Percentiles rank a stretch among this genome's conserved stretches.
phyloP scores from a whole-genome alignment of 192 early-diverging fungal species.

The Mortierella alpina region DNA sequence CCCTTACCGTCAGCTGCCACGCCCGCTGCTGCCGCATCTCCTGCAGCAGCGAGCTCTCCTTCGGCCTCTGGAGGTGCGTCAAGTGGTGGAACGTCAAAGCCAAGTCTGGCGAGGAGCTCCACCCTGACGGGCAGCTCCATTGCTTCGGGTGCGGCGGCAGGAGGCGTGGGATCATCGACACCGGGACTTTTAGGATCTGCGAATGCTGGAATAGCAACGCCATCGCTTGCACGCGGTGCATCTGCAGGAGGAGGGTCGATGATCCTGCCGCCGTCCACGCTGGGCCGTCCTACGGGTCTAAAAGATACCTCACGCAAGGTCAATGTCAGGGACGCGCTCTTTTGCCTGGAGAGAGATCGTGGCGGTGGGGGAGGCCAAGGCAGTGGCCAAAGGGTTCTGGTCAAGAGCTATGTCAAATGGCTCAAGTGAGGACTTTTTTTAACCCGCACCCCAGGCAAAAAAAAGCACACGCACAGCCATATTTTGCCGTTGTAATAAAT shows the following conservation, averaged over 20 bases:
- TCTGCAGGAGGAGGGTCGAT: conserved; percentile 33
- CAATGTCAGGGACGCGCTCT: conserved; percentile 78
- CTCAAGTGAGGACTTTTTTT: conserved; percentile 8
- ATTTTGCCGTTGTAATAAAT: no score
- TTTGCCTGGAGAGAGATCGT: conserved; percentile 77
- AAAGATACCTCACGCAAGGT: conserved; percentile 54
- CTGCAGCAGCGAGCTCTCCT: conserved; percentile 19
- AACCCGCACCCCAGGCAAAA: no score
- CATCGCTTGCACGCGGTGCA: conserved; percentile 10
- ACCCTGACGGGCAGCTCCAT: not conserved
- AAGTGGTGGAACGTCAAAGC: conserved; percentile 9
- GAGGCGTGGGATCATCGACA: conserved; percentile 1
- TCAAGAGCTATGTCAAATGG: conserved; percentile 62
- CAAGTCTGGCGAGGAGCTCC: conserved; percentile 18
- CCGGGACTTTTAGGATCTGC: not conserved
- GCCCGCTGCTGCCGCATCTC: conserved; percentile 8
- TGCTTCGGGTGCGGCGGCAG: not conserved
- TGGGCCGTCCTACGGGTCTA: conserved; percentile 28
- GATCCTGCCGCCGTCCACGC: conserved; percentile 28
- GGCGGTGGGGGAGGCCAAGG: conserved; percentile 53
- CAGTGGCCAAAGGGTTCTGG: conserved; percentile 54
- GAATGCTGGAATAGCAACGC: not conserved
- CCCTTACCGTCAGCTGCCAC: conserved; percentile 21
- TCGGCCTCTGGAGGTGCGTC: conserved; percentile 30
- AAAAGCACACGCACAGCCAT: no score